phyloP scores from a whole-genome alignment of 129 eudicot species.

The Helianthus tuberosus region DNA sequence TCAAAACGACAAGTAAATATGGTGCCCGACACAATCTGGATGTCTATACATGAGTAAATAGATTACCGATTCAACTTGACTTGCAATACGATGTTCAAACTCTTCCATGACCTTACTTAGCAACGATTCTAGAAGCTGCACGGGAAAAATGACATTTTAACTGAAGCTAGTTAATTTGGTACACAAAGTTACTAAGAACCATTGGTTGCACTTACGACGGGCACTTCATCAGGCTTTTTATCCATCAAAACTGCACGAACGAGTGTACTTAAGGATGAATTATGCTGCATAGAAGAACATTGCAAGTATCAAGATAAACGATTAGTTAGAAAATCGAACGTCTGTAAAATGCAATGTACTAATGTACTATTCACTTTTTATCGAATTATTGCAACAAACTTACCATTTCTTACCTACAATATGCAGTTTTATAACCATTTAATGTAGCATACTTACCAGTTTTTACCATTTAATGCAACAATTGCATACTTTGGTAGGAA shows the following conservation, averaged over 20 bases:
- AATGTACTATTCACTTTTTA: not conserved
- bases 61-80: slow-evolving; percentile 69
- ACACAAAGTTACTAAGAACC: not conserved
- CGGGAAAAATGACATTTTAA: not conserved
- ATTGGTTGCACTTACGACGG: slow-evolving; percentile 57
- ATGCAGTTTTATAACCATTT: not conserved
- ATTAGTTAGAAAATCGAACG: not conserved
- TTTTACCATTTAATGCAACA: slow-evolving; percentile 8
- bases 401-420: not conserved
- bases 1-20: not conserved
- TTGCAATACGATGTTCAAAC: slow-evolving; percentile 76
- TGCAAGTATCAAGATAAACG: slow-evolving; percentile 10
- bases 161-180: not conserved
- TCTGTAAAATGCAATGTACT: not conserved
- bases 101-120: slow-evolving; percentile 87
- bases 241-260: slow-evolving; percentile 76
- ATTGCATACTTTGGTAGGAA: not conserved
- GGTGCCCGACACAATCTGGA: not conserved
- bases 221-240: slow-evolving; percentile 95
- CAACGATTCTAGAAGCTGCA: slow-evolving; percentile 84
- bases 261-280: slow-evolving; percentile 75
- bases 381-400: not conserved
- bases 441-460: not conserved
- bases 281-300: slow-evolving; percentile 55
- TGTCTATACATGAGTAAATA: not conserved